Evolutionary conservation across 352 stramenopile species (phyloP).

Genomic region (Phytophthora cactorum): DNA sequence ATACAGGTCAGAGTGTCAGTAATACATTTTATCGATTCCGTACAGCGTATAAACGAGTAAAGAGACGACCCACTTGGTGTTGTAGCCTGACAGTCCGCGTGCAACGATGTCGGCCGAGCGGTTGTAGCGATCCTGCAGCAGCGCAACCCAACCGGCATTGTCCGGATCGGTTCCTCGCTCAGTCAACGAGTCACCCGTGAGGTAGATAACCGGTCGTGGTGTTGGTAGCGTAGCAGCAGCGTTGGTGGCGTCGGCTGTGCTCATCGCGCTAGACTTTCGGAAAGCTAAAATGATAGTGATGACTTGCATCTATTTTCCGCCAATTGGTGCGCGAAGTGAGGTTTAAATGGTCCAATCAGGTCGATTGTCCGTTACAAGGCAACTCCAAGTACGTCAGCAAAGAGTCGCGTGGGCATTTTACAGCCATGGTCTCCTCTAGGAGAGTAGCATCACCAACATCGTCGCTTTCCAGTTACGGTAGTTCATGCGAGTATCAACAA

Average conservation of each 20-base stretch:
- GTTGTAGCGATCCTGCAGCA: conserved; percentile 56
- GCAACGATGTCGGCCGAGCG: conserved; percentile 49
- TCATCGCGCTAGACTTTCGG: conserved; percentile 20
- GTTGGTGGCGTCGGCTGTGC: conserved; percentile 11
- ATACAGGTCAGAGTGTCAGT: not conserved
- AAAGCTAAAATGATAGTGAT: conserved; percentile 3
- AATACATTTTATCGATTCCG: not conserved
- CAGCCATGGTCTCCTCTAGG: conserved; percentile 27
- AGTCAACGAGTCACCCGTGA: conserved; percentile 63
- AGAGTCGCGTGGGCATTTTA: conserved; percentile 12
- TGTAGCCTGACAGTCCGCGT: conserved; percentile 58
- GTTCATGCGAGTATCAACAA: not conserved
- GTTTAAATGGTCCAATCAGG: conserved; percentile 23
- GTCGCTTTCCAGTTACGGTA: conserved; percentile 10
- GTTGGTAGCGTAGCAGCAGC: conserved; percentile 1
- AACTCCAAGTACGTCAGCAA: conserved; percentile 31
- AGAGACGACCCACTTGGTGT: conserved; percentile 40
- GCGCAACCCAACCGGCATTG: conserved; percentile 42
- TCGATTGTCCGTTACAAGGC: conserved; percentile 26
- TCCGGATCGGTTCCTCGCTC: conserved; percentile 39
- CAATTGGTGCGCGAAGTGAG: conserved; percentile 3
- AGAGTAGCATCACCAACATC: conserved; percentile 12
- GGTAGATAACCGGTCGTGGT: conserved; percentile 43
- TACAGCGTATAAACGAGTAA: not conserved
- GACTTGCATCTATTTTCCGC: conserved; percentile 12